These are phyloP conservation scores for Asterella californica DNA, from an alignment of 225 moss, liverwort and hornwort species.

Conservation along the genomic window DNA sequence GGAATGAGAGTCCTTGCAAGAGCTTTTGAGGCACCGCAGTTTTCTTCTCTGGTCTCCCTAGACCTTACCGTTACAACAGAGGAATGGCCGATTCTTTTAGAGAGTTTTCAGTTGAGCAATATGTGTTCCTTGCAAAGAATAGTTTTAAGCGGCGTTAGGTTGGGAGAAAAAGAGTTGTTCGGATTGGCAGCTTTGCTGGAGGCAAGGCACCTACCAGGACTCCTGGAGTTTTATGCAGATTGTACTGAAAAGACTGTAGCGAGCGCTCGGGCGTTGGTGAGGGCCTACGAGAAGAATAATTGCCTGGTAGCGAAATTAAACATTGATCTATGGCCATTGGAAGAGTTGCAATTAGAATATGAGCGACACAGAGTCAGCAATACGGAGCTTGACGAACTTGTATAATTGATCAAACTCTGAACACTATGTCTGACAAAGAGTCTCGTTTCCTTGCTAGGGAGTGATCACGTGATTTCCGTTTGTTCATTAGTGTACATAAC, in stretches of 20 bases:
- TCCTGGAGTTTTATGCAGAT: background rate
- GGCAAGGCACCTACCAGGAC: background rate
- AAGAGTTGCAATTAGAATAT: constrained; percentile 1
- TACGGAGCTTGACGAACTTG: constrained; percentile 14
- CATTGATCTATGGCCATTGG: constrained; percentile 4
- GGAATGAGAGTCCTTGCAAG: constrained; percentile 4
- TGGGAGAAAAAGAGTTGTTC: constrained; percentile 10
- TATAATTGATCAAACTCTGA: background rate
- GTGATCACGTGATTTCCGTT: too few relatives aligned
- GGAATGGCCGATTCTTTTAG: constrained; percentile 2
- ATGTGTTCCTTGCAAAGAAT: constrained; percentile 3
- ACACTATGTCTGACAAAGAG: too few relatives aligned
- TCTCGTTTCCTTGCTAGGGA: too few relatives aligned
- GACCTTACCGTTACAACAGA: background rate
- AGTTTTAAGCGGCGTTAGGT: background rate
- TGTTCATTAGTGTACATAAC: too few relatives aligned
- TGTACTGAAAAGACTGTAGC: background rate
- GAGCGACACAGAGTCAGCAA: background rate
- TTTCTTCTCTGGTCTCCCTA: constrained; percentile 7
- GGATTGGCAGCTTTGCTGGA: constrained; percentile 12
- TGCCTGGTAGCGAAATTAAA: constrained; percentile 6
- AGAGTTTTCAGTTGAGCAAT: background rate
- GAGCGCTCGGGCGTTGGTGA: constrained; percentile 8
- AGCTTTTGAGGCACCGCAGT: background rate
- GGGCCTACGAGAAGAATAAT: constrained; percentile 15